phyloP scores from a whole-genome alignment of 164 flowering plant species.

The Nymphaea thermarum region DNA sequence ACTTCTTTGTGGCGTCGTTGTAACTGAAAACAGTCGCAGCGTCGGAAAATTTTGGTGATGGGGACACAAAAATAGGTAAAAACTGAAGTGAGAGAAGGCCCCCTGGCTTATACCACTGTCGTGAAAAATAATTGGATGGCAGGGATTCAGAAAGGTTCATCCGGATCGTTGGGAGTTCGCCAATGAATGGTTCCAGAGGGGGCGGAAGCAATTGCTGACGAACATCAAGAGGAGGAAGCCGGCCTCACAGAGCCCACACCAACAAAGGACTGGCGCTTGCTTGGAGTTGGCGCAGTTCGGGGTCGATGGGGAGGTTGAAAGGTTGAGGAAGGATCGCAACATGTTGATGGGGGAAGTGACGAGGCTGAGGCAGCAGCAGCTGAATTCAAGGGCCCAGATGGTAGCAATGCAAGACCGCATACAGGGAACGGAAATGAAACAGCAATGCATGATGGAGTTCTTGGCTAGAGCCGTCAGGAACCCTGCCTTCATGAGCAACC shows the following conservation, averaged over 20 bases:
- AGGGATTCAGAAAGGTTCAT: slow-evolving; percentile 66
- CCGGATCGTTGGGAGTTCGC: slow-evolving; percentile 72
- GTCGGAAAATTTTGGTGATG: too few species aligned
- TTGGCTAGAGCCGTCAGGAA: slow-evolving; percentile 27
- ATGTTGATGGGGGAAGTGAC: slow-evolving; percentile 32
- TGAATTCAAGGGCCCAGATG: slow-evolving; percentile 23
- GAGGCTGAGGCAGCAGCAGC: slow-evolving; percentile 46
- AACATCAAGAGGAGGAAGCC: slow-evolving; percentile 44
- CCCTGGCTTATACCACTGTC: too few species aligned
- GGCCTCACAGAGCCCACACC: slow-evolving; percentile 16
- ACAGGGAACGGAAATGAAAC: slow-evolving; percentile 29
- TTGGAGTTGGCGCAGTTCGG: slow-evolving; percentile 17
- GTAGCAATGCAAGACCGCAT: slow-evolving; percentile 29
- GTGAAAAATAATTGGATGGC: not conserved
- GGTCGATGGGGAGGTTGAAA: slow-evolving; percentile 33
- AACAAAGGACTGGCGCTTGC: slow-evolving; percentile 7
- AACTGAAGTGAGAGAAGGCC: too few species aligned
- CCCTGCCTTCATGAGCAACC: slow-evolving; percentile 26
- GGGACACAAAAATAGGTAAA: too few species aligned
- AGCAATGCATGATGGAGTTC: slow-evolving; percentile 36
- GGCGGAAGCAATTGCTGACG: slow-evolving; percentile 60
- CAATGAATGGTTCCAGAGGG: slow-evolving; percentile 48
- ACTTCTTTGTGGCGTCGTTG: too few species aligned
- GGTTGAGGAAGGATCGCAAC: slow-evolving; percentile 31
- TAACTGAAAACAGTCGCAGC: too few species aligned